A percentile compares a stretch with the other conserved stretches of the same genome.
phyloP scores from a whole-genome alignment of 176 grass and related monocot genomes.

The Juncus inflexus region DNA sequence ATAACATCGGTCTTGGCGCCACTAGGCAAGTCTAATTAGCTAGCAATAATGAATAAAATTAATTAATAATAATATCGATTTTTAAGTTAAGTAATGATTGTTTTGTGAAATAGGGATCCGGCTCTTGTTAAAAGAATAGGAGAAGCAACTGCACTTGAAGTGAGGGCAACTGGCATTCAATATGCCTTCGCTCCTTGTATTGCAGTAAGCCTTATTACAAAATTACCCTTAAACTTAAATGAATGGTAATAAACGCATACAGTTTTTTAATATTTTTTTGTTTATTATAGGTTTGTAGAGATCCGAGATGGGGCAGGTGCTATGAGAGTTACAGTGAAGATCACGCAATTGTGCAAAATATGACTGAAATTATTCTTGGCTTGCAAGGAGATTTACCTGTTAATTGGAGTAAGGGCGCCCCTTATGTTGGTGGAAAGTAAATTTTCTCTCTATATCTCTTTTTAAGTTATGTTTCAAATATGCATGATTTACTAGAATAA shows the following conservation, averaged over 20 bases:
- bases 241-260: constrained; percentile 18
- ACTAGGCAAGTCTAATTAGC: constrained; percentile 79
- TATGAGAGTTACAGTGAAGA: constrained; percentile 98
- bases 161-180: constrained; percentile 76
- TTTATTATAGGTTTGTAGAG: constrained; percentile 80
- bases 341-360: constrained; percentile 74
- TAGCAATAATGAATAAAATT: too few species aligned
- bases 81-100: background rate
- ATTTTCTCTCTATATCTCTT: background rate
- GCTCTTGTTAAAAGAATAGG: constrained; percentile 72
- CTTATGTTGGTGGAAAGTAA: constrained; percentile 94
- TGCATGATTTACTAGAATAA: too few species aligned
- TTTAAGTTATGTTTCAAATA: too few species aligned
- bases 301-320: constrained; percentile 95
- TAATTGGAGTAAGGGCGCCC: constrained; percentile 77
- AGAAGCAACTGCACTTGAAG: constrained; percentile 93
- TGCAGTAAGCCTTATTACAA: constrained; percentile 60
- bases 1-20: constrained; percentile 94
- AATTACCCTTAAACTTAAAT: constrained; percentile 17
- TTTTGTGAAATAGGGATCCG: constrained; percentile 64
- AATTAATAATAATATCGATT: too few species aligned
- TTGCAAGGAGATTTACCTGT: constrained; percentile 83
- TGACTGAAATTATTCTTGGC: constrained; percentile 94
- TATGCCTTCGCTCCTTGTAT: constrained; percentile 91
- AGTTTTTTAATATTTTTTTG: constrained; percentile 21